Evolutionary conservation across 345 rosid species (phyloP).

Genomic region (Barbarea vulgaris): DNA sequence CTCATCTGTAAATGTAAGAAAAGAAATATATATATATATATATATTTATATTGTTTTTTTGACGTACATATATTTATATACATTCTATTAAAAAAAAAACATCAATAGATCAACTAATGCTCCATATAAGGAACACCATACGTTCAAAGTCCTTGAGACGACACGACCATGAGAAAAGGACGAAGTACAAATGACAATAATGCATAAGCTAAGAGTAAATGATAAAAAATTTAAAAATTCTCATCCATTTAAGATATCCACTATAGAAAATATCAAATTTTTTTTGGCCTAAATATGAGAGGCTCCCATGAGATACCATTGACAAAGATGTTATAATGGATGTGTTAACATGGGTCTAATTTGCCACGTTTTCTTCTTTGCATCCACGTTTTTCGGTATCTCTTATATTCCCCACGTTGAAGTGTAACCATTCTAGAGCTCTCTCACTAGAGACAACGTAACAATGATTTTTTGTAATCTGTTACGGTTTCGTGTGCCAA

Average conservation of each 20-base stretch:
- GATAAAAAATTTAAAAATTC: too few relatives aligned
- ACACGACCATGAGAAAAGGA: constrained; percentile 24
- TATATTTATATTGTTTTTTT: too few relatives aligned
- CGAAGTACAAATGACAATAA: constrained; percentile 1
- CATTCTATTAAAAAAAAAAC: background rate
- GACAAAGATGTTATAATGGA: background rate
- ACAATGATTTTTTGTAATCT: background rate
- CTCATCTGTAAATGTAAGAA: background rate
- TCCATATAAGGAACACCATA: background rate
- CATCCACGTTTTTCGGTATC: constrained; percentile 35
- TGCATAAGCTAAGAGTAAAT: background rate
- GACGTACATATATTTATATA: background rate
- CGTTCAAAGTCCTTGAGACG: constrained; percentile 23
- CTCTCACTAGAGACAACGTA: constrained; percentile 21
- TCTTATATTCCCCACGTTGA: constrained; percentile 31
- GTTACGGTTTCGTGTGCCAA: constrained; percentile 26
- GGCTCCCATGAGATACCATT: too few relatives aligned
- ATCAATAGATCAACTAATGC: background rate
- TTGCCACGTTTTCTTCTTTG: constrained; percentile 18
- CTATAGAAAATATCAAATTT: too few relatives aligned
- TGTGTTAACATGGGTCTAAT: constrained; percentile 23
- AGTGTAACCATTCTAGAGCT: constrained; percentile 5
- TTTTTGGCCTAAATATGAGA: too few relatives aligned
- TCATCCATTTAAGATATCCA: too few relatives aligned
- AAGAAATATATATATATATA: background rate